Evolutionary conservation across 2,329 filamentous ascomycete species (phyloP), one percentile per base, ranked within the genome.

Genomic region (Cladophialophora immunda): DNA sequence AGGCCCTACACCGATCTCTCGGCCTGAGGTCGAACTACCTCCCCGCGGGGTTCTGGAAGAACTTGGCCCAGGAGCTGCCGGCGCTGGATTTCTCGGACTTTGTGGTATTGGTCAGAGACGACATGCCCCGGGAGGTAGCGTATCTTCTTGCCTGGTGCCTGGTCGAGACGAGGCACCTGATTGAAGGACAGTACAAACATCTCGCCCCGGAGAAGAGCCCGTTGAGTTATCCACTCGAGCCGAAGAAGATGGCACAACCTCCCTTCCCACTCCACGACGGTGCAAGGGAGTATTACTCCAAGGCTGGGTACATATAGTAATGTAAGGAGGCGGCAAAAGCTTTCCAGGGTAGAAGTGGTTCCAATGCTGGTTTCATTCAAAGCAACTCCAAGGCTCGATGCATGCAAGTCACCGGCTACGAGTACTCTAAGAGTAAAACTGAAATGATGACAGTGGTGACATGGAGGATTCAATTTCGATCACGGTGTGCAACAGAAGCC

Each of bases 71-170:
- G 4, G 65, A 67, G 2, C 27, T 67, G 17, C 65, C 56, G 27
- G 60, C 65, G 25, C 19, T 67, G 47, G 65, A 67, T 22, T 67
- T 67, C 34, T 67, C 65, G 15, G 65, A 67, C 36, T 67, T 67
- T 54, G 65, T 64, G 30, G 47, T 67, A 1, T 25, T 67, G 8
- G 65, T 64, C 6, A n/a, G 65, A 15, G 65, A 64, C 27, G 65
- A 67, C 29, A 64, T 67, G 65, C 65, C 65, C 5, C 30, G 47
- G 30, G 65, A 67, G 15, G 61, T 67, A 19, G 65, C 65, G 2
- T 61, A 64, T 41, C 56, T 64, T 27, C 56, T 67, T 8, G 64
- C 65, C 9, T 67, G 65, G 65, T 64, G 60, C 25, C 45, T 67
- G 13, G 65, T 67, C 8, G 65, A 67, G 56, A 67, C 65, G 34